These are phyloP conservation scores for Rosellinia necatrix DNA, from an alignment of 2,329 filamentous ascomycete species.

Conservation along the genomic window DNA sequence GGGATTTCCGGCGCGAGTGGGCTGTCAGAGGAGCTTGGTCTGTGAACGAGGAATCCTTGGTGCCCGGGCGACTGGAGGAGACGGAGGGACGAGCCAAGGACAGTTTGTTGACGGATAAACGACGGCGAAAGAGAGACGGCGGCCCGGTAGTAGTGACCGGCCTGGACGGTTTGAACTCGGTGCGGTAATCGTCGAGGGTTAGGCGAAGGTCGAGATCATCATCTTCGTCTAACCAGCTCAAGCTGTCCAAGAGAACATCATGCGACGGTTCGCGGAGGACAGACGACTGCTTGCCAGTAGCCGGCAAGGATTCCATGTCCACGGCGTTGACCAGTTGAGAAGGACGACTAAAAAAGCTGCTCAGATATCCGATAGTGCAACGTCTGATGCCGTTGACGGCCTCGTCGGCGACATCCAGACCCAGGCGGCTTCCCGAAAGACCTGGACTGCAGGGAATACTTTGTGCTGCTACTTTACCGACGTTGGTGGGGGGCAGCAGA, in stretches of 20 bases:
- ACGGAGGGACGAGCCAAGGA: slow-evolving; percentile 63
- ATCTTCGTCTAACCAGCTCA: slow-evolving; percentile 76
- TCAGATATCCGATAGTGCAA: slow-evolving; percentile 42
- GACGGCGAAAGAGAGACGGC: slow-evolving; percentile 65
- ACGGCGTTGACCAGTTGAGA: slow-evolving; percentile 18
- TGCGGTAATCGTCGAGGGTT: slow-evolving; percentile 71
- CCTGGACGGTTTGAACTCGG: slow-evolving; percentile 60
- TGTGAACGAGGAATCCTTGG: slow-evolving; percentile 47
- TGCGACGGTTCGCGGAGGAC: slow-evolving; percentile 45
- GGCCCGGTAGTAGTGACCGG: slow-evolving; percentile 51
- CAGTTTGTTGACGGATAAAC: slow-evolving; percentile 73
- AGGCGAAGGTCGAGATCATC: slow-evolving; percentile 71
- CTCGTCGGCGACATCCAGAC: slow-evolving; percentile 55
- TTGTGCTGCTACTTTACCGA: slow-evolving; percentile 45
- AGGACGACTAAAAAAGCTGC: slow-evolving; percentile 1
- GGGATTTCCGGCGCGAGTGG: slow-evolving; percentile 57
- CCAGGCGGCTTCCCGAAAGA: neutral
- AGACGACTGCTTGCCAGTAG: slow-evolving; percentile 26
- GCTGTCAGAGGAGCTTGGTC: slow-evolving; percentile 33
- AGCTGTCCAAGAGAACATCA: slow-evolving; percentile 67
- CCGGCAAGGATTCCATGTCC: slow-evolving; percentile 38
- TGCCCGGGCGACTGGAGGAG: slow-evolving; percentile 53
- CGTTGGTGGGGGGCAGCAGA: slow-evolving; percentile 36
- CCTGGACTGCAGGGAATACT: slow-evolving; percentile 44
- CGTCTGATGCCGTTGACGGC: slow-evolving; percentile 44